phyloP scores from a whole-genome alignment of 352 stramenopile species.

The Phytophthora sp. region DNA sequence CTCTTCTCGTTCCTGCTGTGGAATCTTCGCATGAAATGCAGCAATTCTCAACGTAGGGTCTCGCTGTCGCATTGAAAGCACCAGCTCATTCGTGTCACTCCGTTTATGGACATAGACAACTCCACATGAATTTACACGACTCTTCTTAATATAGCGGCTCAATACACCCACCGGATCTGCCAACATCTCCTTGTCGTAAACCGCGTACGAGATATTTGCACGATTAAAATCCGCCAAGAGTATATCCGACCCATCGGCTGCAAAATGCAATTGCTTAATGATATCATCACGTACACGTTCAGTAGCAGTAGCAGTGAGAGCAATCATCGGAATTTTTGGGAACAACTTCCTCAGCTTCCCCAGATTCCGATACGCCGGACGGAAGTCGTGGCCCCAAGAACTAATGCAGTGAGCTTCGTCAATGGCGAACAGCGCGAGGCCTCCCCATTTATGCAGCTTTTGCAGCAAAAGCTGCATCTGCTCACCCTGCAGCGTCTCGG shows the following conservation, averaged over 20 bases:
- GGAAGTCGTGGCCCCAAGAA: slow-evolving; percentile 92
- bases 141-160: slow-evolving; percentile 48
- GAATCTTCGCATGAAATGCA: slow-evolving; percentile 64
- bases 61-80: slow-evolving; percentile 34
- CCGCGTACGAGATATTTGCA: slow-evolving; percentile 61
- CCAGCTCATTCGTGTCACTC: slow-evolving; percentile 56
- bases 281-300: slow-evolving; percentile 70
- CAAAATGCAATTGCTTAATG: slow-evolving; percentile 43
- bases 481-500: slow-evolving; percentile 75
- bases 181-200: slow-evolving; percentile 57
- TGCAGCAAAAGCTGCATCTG: slow-evolving; percentile 55
- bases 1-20: slow-evolving; percentile 40
- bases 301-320: slow-evolving; percentile 92
- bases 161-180: slow-evolving; percentile 50
- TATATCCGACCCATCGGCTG: slow-evolving; percentile 39
- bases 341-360: slow-evolving; percentile 45
- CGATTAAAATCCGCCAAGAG: slow-evolving; percentile 67
- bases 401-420: slow-evolving; percentile 95
- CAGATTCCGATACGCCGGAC: slow-evolving; percentile 66
- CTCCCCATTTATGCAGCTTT: slow-evolving; percentile 33
- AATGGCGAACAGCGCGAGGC: slow-evolving; percentile 67
- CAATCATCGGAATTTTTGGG: slow-evolving; percentile 67
- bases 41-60: slow-evolving; percentile 40
- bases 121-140: slow-evolving; percentile 40
- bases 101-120: slow-evolving; percentile 68